Conservation (phyloP, 2,329 filamentous ascomycete species). For the Cladosporium oxysporum region DNA sequence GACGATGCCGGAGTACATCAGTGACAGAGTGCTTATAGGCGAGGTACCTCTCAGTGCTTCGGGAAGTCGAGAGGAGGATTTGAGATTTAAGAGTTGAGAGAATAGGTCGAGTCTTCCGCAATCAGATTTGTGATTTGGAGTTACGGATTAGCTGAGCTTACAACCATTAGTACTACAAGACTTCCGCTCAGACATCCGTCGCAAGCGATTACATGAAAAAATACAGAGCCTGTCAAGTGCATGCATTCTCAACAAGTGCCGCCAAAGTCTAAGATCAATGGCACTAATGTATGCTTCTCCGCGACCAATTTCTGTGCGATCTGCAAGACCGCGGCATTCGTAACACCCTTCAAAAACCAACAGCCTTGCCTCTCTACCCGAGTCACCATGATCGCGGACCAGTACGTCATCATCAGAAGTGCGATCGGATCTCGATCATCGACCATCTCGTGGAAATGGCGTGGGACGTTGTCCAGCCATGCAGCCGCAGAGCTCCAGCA, state of each 20-base stretch:
- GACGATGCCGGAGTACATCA: constrained; percentile 25
- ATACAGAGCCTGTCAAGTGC: neutral
- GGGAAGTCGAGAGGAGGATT: neutral
- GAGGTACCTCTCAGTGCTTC: constrained; percentile 12
- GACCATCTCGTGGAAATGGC: neutral
- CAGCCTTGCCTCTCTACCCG: neutral
- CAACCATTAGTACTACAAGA: neutral
- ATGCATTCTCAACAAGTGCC: neutral
- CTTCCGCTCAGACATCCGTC: too few species aligned
- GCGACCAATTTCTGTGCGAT: neutral
- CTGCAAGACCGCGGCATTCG: neutral
- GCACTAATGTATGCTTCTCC: neutral
- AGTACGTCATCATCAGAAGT: neutral
- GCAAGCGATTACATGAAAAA: too few species aligned
- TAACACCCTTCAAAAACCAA: neutral
- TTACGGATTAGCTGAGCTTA: neutral
- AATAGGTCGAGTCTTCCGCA: too few species aligned
- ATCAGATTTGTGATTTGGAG: neutral
- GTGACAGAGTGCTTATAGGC: constrained; percentile 23
- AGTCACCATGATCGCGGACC: neutral
- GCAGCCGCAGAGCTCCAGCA: neutral
- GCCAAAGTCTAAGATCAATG: neutral
- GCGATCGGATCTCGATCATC: neutral
- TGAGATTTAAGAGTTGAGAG: neutral
- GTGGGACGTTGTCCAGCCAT: neutral